Conservation (phyloP, 352 stramenopile species). For the Peronospora farinosa region DNA sequence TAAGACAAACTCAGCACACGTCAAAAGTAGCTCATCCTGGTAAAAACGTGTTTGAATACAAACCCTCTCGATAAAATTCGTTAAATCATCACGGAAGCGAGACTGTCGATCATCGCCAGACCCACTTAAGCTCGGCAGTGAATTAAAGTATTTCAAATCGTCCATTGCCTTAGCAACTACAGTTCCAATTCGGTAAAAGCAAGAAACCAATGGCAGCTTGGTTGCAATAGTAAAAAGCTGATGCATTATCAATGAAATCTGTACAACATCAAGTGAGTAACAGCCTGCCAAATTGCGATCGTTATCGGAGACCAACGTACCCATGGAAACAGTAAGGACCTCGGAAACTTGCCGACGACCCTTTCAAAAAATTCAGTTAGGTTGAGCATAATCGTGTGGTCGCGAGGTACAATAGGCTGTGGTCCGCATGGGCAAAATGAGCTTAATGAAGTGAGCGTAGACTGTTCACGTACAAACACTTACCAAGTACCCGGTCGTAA, state of each 20-base stretch:
- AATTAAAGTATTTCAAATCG: constrained; percentile 25
- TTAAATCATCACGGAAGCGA: constrained; percentile 27
- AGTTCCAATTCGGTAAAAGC: constrained; percentile 54
- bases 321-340: constrained; percentile 33
- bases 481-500: constrained; percentile 54
- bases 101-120: background rate
- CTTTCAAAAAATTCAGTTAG: constrained; percentile 68
- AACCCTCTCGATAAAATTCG: constrained; percentile 38
- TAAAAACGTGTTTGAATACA: constrained; percentile 59
- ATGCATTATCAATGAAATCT: constrained; percentile 37
- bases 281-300: background rate
- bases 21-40: constrained; percentile 69
- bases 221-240: constrained; percentile 26
- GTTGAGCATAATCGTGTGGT: constrained; percentile 81
- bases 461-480: constrained; percentile 4
- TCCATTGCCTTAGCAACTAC: constrained; percentile 31
- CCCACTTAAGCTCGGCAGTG: background rate
- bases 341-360: constrained; percentile 33
- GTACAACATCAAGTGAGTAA: constrained; percentile 3
- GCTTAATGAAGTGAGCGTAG: constrained; percentile 1
- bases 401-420: constrained; percentile 55
- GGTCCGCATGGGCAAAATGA: background rate
- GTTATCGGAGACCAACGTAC: constrained; percentile 26
- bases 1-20: constrained; percentile 53
- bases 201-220: constrained; percentile 44